Evolutionary conservation across 805 yeast genomes (phyloP), one percentile per base, ranked within the genome.

Genomic region (Wickerhamomyces tratensis): DNA sequence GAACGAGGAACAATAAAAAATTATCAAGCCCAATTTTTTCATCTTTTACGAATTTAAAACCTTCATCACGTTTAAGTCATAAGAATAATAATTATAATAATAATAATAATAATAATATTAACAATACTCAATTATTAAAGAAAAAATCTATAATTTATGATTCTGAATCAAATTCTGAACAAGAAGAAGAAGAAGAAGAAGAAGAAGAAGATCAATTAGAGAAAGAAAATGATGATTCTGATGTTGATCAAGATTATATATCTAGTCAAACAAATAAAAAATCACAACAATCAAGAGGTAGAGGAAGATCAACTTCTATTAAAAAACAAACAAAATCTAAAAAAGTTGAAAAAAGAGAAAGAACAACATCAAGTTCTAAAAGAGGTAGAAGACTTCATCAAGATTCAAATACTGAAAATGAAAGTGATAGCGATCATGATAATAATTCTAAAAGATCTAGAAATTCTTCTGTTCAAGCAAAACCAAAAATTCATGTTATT

Each of bases 401-500:
- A 9, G 31, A 29, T 29, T 7, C 6, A 9, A 37, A 27, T 36
- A 26, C 31, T 7, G 37, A 40, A n/a, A 36, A 26, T 39, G 36
- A 39, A 13, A 15, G 26, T 27, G 43, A 41, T 36, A 41, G 14
- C 40, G 26, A 14, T 26, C 9, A 12, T 7, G 9, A 30, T 25
- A 36, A 29, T 43, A 44, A 30, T 41, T 44, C 14, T 11, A 35
- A 31, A 43, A 40, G 46, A 42, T 15, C 45, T 33, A 15, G 46
- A 14, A 33, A 41, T 12, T 36, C 42, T 2, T 41, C 46, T 7
- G 5, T 8, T 8, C 30, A 7, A 10, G 26, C 26, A 3, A 35
- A 30, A 2, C 38, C 40, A 15, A 31, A 13, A 20, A 50, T 46
- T 25, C 49, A 44, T 14, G 49, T 47, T 30, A 49, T 48, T 36